phyloP scores from a whole-genome alignment of 108 stramenopile species.

The Skeletonema potamos region DNA sequence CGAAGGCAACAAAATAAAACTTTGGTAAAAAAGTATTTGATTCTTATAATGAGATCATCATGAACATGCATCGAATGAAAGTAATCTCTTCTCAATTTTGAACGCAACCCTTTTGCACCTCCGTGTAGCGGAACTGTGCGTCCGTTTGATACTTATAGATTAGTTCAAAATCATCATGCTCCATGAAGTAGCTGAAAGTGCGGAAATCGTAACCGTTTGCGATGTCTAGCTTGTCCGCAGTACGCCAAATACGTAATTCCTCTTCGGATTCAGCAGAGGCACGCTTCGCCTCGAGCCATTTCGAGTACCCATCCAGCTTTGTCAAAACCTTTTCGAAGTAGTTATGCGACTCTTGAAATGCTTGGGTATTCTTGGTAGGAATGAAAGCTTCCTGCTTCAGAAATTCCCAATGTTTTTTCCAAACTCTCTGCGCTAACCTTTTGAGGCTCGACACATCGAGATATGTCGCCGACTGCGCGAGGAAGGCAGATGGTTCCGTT shows the following conservation, averaged over 20 bases:
- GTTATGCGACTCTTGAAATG: neutral
- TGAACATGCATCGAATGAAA: too few relatives aligned
- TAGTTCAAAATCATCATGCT: neutral
- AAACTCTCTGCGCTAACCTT: neutral
- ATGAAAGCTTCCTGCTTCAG: neutral
- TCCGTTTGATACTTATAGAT: neutral
- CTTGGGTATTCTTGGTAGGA: neutral
- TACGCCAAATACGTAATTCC: too few relatives aligned
- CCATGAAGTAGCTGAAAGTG: neutral
- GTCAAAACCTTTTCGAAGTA: neutral
- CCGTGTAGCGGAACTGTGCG: neutral
- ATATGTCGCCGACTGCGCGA: neutral
- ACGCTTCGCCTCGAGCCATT: neutral
- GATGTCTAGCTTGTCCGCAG: neutral
- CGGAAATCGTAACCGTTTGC: neutral
- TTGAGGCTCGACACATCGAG: neutral
- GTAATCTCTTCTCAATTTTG: neutral
- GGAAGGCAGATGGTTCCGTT: neutral
- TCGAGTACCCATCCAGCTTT: neutral
- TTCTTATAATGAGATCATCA: too few relatives aligned
- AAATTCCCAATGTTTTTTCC: neutral
- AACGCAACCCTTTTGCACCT: neutral
- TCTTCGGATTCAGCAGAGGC: too few relatives aligned
- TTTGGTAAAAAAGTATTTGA: too few relatives aligned
- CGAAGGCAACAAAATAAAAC: too few relatives aligned